phyloP scores from a whole-genome alignment of 352 stramenopile genomes.

The Phytophthora pinifolia region DNA sequence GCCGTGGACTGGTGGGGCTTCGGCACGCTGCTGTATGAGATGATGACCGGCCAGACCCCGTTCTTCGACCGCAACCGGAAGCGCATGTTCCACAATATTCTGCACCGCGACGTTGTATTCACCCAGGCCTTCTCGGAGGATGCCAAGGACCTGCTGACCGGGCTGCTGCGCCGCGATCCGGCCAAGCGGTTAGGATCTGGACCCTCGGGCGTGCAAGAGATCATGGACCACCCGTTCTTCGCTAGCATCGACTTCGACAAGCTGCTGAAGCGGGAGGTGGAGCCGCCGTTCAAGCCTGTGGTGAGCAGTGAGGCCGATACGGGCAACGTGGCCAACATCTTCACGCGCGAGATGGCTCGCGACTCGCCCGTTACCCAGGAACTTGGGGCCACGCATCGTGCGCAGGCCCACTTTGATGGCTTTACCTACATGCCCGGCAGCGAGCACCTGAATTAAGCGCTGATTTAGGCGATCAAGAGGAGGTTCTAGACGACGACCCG shows the following conservation, averaged over 20 bases:
- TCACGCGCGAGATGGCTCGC: conserved; percentile 79
- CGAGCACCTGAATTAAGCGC: conserved; percentile 52
- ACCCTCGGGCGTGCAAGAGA: conserved; percentile 83
- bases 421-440: conserved; percentile 92
- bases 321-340: conserved; percentile 88
- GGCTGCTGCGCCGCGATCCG: conserved; percentile 79
- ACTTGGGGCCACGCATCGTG: conserved; percentile 77
- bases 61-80: conserved; percentile 96
- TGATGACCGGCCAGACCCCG: conserved; percentile 93
- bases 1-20: conserved; percentile 95
- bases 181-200: conserved; percentile 81
- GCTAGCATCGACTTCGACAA: conserved; percentile 86
- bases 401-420: conserved; percentile 90
- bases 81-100: conserved; percentile 95
- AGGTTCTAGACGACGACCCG: conserved; percentile 30
- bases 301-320: conserved; percentile 83
- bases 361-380: conserved; percentile 90
- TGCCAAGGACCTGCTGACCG: conserved; percentile 81
- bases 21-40: conserved; percentile 94
- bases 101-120: conserved; percentile 87
- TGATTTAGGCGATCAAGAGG: conserved; percentile 8
- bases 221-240: conserved; percentile 91
- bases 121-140: conserved; percentile 87
- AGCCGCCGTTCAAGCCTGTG: conserved; percentile 86
- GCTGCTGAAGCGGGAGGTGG: conserved; percentile 77